Evolutionary conservation across 2,329 filamentous ascomycete species (phyloP).

Genomic region (Penicillium sp.): DNA sequence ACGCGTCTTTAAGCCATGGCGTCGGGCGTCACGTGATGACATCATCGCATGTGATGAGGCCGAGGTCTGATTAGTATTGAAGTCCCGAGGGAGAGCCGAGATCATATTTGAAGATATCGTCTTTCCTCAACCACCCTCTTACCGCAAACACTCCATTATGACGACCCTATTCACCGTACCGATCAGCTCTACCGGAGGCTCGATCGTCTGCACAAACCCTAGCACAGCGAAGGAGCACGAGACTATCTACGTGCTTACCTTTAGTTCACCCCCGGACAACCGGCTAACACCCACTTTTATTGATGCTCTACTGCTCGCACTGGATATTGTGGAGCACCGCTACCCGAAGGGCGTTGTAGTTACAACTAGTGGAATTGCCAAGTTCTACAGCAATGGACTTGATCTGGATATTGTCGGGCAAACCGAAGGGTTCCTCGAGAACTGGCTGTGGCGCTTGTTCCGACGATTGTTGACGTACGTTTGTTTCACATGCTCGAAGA

Average conservation of each 20-base stretch:
- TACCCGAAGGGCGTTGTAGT: constrained; percentile 64
- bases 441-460: constrained; percentile 57
- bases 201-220: constrained; percentile 56
- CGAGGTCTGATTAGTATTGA: constrained; percentile 4
- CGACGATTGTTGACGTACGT: constrained; percentile 52
- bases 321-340: constrained; percentile 64
- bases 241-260: constrained; percentile 62
- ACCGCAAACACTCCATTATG: constrained; percentile 17
- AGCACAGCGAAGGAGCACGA: constrained; percentile 29
- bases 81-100: not conserved
- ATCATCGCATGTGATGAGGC: constrained; percentile 2
- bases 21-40: not conserved
- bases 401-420: constrained; percentile 59
- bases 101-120: not conserved
- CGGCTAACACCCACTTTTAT: constrained; percentile 62
- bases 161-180: constrained; percentile 52
- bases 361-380: constrained; percentile 64
- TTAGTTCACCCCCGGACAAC: constrained; percentile 65
- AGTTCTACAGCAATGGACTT: constrained; percentile 79
- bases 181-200: constrained; percentile 47
- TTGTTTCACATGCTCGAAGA: not conserved
- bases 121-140: not conserved
- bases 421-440: constrained; percentile 54
- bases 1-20: no score
- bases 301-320: constrained; percentile 57